A percentile compares a stretch with the other conserved stretches of the same genome.
Conservation (phyloP, 2,329 filamentous ascomycete genomes). For the Leptographium procerum region DNA sequence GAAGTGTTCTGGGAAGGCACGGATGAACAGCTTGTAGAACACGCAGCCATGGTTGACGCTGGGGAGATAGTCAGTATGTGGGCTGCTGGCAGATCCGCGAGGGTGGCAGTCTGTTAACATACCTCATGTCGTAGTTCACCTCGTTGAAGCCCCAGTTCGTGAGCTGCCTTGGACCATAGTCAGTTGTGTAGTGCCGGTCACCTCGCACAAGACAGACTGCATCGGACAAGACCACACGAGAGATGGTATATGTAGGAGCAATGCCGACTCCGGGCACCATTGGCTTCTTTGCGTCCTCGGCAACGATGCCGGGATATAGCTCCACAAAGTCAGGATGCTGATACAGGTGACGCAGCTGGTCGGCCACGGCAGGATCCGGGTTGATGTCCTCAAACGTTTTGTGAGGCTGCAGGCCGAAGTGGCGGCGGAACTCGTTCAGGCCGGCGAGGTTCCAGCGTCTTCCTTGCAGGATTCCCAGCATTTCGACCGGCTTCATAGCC, state of each 20-base stretch:
- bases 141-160: slow-evolving; percentile 80
- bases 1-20: slow-evolving; percentile 73
- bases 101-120: not conserved
- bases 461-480: slow-evolving; percentile 68
- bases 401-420: slow-evolving; percentile 67
- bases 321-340: slow-evolving; percentile 72
- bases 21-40: slow-evolving; percentile 73
- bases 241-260: slow-evolving; percentile 64
- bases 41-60: slow-evolving; percentile 66
- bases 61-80: not conserved
- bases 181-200: slow-evolving; percentile 68
- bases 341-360: slow-evolving; percentile 56
- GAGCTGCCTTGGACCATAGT: slow-evolving; percentile 61
- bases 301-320: slow-evolving; percentile 67
- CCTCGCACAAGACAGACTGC: slow-evolving; percentile 69
- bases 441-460: slow-evolving; percentile 67
- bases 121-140: slow-evolving; percentile 56
- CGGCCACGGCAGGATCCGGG: slow-evolving; percentile 58
- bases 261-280: slow-evolving; percentile 67
- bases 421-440: slow-evolving; percentile 75
- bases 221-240: slow-evolving; percentile 64
- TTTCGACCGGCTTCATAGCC: slow-evolving; percentile 63
- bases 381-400: slow-evolving; percentile 77
- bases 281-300: slow-evolving; percentile 63
- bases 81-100: too few relatives aligned